Percentiles rank a stretch among this genome's conserved stretches.
These are phyloP conservation scores for Daldinia bambusicola DNA, from an alignment of 495 filamentous ascomycete species.

Conservation along the genomic window DNA sequence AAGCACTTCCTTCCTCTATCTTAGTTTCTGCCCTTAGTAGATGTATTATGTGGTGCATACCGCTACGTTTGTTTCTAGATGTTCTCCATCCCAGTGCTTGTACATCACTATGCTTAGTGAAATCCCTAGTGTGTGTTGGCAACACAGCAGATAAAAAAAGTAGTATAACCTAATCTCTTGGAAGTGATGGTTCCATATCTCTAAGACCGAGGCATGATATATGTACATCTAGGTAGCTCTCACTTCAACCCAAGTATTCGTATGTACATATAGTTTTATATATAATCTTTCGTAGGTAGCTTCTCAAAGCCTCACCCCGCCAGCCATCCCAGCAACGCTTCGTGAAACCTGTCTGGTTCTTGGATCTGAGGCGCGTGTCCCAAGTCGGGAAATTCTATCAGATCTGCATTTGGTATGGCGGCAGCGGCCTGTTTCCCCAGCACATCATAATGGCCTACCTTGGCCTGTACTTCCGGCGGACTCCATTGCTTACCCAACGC, in stretches of 20 bases:
- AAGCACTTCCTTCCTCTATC: no score
- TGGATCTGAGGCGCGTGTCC: constrained; percentile 61
- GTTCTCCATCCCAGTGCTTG: no score
- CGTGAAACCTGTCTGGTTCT: constrained; percentile 51
- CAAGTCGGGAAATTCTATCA: constrained; percentile 53
- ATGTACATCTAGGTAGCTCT: neutral
- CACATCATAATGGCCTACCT: constrained; percentile 55
- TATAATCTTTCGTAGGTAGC: neutral
- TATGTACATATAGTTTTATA: neutral
- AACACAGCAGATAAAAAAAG: neutral
- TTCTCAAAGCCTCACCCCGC: neutral
- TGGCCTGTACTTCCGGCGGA: constrained; percentile 52
- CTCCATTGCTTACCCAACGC: constrained; percentile 60
- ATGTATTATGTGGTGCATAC: no score
- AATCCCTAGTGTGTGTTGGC: neutral
- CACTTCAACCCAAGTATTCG: constrained; percentile 2
- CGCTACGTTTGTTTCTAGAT: no score
- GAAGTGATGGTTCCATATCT: neutral
- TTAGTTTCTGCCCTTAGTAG: neutral
- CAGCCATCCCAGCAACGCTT: constrained; percentile 52
- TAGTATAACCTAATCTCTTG: neutral
- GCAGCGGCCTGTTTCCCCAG: constrained; percentile 53
- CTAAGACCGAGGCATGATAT: neutral
- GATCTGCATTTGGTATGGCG: constrained; percentile 52
- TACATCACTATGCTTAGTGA: neutral